phyloP scores from a whole-genome alignment of 768 basidiomycete genomes.

The Kwoniella sp. region DNA sequence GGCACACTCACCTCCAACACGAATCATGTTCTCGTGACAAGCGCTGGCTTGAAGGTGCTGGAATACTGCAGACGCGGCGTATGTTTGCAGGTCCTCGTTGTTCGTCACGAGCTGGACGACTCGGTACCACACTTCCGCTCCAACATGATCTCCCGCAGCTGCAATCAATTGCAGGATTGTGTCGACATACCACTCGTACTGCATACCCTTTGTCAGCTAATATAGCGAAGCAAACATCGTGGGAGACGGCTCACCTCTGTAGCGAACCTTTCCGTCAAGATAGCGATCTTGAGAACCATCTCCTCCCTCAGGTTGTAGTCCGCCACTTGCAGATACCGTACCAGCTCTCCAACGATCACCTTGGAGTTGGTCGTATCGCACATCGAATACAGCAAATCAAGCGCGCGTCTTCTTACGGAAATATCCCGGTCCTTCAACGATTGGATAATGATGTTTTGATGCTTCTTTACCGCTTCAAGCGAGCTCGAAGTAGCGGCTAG shows the following conservation, averaged over 20 bases:
- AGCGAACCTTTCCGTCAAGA: slow-evolving; percentile 98
- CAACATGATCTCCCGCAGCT: slow-evolving; percentile 96
- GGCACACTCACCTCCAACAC: slow-evolving; percentile 74
- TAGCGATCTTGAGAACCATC: slow-evolving; percentile 98
- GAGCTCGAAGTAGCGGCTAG: slow-evolving; percentile 91
- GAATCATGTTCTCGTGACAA: slow-evolving; percentile 72
- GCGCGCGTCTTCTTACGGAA: slow-evolving; percentile 86
- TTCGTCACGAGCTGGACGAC: slow-evolving; percentile 98
- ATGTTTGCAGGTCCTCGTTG: slow-evolving; percentile 94
- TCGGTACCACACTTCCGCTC: slow-evolving; percentile 99
- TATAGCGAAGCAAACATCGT: neutral
- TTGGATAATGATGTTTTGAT: slow-evolving; percentile 92
- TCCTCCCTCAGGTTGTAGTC: slow-evolving; percentile 96
- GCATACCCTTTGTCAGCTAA: neutral
- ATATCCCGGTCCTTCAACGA: slow-evolving; percentile 97
- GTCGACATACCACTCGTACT: slow-evolving; percentile 99
- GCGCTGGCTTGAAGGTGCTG: slow-evolving; percentile 83
- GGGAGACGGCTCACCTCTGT: slow-evolving; percentile 60
- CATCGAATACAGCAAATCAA: slow-evolving; percentile 98
- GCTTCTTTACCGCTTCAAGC: slow-evolving; percentile 87
- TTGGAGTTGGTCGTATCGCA: slow-evolving; percentile 97
- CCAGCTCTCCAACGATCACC: slow-evolving; percentile 88
- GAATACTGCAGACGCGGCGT: slow-evolving; percentile 89
- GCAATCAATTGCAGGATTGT: slow-evolving; percentile 94
- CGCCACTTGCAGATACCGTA: slow-evolving; percentile 91